phyloP scores from a whole-genome alignment of 2,329 filamentous ascomycete genomes.

The Fonsecaea monophora region DNA sequence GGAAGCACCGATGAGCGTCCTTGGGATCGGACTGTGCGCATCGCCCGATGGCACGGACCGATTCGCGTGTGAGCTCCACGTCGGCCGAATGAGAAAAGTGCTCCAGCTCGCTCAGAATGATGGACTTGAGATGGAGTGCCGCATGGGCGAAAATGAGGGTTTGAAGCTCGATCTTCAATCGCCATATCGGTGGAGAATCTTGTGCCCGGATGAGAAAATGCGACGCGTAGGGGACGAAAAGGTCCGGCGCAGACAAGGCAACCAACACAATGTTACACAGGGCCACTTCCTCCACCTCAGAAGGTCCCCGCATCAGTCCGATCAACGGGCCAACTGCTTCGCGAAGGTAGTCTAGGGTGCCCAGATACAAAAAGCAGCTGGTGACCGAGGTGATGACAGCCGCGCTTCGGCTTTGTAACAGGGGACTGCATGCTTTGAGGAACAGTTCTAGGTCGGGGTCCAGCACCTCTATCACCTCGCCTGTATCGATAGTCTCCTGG shows the following conservation, averaged over 20 bases:
- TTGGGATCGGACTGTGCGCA: constrained; percentile 77
- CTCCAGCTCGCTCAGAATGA: constrained; percentile 90
- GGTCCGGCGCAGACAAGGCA: constrained; percentile 73
- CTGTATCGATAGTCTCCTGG: constrained; percentile 52
- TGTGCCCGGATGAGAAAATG: constrained; percentile 86
- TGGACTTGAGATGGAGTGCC: constrained; percentile 75
- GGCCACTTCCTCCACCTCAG: constrained; percentile 87
- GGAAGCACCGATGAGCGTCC: constrained; percentile 75
- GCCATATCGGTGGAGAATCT: constrained; percentile 83
- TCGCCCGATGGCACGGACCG: constrained; percentile 88
- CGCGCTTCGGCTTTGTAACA: constrained; percentile 90
- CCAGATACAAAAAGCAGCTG: constrained; percentile 83
- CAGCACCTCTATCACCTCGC: constrained; percentile 65
- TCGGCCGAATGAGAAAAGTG: constrained; percentile 84
- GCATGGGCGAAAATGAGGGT: constrained; percentile 89
- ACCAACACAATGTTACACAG: constrained; percentile 96
- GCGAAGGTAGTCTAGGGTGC: constrained; percentile 76
- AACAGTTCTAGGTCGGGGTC: constrained; percentile 85
- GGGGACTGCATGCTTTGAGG: constrained; percentile 77
- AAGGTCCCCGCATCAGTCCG: constrained; percentile 80
- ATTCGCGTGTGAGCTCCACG: constrained; percentile 80
- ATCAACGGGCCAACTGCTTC: constrained; percentile 82
- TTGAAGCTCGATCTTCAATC: constrained; percentile 87
- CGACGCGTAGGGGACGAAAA: constrained; percentile 86
- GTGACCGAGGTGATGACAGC: constrained; percentile 89